Evolutionary conservation across 768 basidiomycete species (phyloP).

Genomic region (Macrolepiota fuliginosa): DNA sequence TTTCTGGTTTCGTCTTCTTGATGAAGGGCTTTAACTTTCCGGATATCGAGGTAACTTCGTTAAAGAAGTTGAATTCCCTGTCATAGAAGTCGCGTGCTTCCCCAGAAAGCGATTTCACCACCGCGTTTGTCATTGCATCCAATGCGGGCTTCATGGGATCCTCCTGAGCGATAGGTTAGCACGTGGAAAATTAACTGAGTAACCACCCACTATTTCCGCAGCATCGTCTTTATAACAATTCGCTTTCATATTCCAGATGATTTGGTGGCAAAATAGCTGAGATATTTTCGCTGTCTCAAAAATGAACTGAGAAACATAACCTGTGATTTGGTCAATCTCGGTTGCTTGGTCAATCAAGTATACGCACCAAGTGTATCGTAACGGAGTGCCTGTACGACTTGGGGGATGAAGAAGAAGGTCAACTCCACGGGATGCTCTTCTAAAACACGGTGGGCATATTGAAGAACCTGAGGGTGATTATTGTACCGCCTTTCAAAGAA

Average conservation of each 20-base stretch:
- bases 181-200: neutral
- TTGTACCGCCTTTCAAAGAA: constrained; percentile 85
- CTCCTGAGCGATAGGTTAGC: constrained; percentile 46
- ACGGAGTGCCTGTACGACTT: constrained; percentile 94
- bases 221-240: constrained; percentile 93
- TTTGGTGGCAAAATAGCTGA: constrained; percentile 97
- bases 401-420: constrained; percentile 99
- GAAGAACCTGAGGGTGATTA: constrained; percentile 81
- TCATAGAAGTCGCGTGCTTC: constrained; percentile 88
- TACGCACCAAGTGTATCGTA: constrained; percentile 80
- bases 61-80: constrained; percentile 93
- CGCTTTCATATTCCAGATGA: constrained; percentile 99
- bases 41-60: constrained; percentile 96
- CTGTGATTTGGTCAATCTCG: constrained; percentile 35
- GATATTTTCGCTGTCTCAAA: constrained; percentile 98
- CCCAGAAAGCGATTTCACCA: constrained; percentile 85
- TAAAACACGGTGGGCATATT: constrained; percentile 95
- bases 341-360: neutral
- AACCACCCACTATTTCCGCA: constrained; percentile 67
- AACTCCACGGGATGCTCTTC: constrained; percentile 93
- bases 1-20: constrained; percentile 92
- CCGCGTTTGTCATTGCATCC: constrained; percentile 78
- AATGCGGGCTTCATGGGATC: constrained; percentile 96
- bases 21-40: constrained; percentile 96
- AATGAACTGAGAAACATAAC: constrained; percentile 93